Evolutionary conservation across 2,329 filamentous ascomycete genomes (phyloP).

Genomic region (Karstenula rhodostoma): DNA sequence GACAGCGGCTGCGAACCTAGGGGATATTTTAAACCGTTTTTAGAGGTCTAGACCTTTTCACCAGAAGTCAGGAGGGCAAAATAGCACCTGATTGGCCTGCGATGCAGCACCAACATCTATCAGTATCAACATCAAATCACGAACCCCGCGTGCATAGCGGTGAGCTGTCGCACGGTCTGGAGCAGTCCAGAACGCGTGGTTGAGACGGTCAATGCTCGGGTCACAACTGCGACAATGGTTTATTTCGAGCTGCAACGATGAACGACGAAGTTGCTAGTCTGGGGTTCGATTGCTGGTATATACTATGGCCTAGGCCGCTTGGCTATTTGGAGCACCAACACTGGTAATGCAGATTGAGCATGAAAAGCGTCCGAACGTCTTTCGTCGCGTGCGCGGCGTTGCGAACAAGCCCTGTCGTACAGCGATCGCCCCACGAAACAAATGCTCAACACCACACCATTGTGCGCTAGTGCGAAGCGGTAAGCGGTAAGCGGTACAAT

Average conservation of each 20-base stretch:
- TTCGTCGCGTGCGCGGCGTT: background rate
- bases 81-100: background rate
- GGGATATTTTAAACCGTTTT: background rate
- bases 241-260: background rate
- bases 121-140: background rate
- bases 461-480: background rate
- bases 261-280: background rate
- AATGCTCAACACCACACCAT: background rate
- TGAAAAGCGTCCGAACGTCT: background rate
- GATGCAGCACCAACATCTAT: background rate
- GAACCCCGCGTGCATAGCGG: background rate
- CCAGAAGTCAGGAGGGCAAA: background rate
- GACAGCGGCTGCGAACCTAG: background rate
- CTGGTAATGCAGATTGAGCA: background rate
- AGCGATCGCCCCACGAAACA: background rate
- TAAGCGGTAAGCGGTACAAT: too few species aligned
- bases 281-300: background rate
- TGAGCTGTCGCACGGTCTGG: constrained; percentile 6
- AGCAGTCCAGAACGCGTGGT: background rate
- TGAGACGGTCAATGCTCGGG: background rate
- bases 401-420: background rate
- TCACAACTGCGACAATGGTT: background rate
- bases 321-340: background rate
- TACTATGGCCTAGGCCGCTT: background rate
- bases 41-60: background rate